Percentiles rank a stretch among this genome's conserved stretches.
Evolutionary conservation across 768 basidiomycete genomes (phyloP).

Genomic region (Epithele typhae): DNA sequence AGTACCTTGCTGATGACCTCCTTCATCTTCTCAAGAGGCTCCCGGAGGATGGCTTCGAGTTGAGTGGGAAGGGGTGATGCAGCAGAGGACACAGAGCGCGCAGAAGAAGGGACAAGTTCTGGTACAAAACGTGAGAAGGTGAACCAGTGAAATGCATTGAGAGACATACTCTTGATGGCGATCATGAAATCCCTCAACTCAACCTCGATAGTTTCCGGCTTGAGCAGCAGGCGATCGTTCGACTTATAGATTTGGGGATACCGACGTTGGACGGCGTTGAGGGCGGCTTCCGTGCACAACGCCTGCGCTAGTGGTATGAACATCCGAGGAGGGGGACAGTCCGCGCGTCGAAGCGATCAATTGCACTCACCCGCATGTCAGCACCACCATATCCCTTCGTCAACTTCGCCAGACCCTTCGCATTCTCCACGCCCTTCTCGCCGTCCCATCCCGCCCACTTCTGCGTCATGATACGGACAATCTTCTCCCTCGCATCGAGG

Average conservation of each 20-base stretch:
- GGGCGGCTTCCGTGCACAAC: conserved; percentile 91
- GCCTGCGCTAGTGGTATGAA: conserved; percentile 45
- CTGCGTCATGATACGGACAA: conserved; percentile 84
- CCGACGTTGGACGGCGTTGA: conserved; percentile 92
- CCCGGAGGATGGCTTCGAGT: conserved; percentile 71
- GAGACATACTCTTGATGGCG: conserved; percentile 81
- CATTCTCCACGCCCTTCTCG: conserved; percentile 41
- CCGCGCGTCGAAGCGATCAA: conserved; percentile 3
- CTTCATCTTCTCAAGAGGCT: conserved; percentile 69
- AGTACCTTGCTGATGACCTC: conserved; percentile 66
- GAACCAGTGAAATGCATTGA: conserved; percentile 5
- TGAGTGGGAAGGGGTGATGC: conserved; percentile 85
- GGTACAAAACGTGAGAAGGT: too few relatives aligned
- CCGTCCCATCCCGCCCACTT: conserved; percentile 84
- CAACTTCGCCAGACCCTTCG: conserved; percentile 72
- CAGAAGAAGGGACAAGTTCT: conserved; percentile 95
- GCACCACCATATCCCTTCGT: conserved; percentile 99
- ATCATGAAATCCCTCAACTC: conserved; percentile 94
- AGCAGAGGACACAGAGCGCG: conserved; percentile 81
- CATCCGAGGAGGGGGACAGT: conserved; percentile 1
- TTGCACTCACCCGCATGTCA: conserved; percentile 75
- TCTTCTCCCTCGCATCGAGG: conserved; percentile 80
- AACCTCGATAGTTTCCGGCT: conserved; percentile 81
- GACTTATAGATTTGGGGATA: conserved; percentile 98
- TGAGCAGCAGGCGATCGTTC: conserved; percentile 75